Evolutionary conservation across 306 rosid genomes (phyloP).

Genomic region (Vicia villosa): DNA sequence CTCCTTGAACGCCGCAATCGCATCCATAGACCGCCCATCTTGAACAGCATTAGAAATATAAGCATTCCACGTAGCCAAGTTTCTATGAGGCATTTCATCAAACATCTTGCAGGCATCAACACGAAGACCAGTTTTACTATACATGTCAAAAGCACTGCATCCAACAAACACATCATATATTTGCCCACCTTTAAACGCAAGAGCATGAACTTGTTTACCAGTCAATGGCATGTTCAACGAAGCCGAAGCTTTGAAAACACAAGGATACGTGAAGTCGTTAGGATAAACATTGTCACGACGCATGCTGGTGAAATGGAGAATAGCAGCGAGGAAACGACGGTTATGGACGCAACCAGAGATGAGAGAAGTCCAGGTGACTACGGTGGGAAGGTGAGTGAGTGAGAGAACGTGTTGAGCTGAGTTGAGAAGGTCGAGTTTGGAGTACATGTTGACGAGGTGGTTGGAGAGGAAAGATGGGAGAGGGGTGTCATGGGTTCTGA

Average conservation of each 20-base stretch:
- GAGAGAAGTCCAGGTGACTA: constrained; percentile 85
- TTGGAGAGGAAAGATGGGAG: constrained; percentile 71
- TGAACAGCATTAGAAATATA: constrained; percentile 62
- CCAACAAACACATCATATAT: constrained; percentile 78
- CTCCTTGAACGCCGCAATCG: constrained; percentile 53
- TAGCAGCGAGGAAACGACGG: constrained; percentile 52
- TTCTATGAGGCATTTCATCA: too few species aligned
- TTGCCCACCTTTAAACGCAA: constrained; percentile 67
- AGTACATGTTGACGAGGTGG: constrained; percentile 84
- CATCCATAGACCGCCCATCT: constrained; percentile 48
- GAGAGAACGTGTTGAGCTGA: constrained; percentile 69
- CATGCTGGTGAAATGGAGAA: constrained; percentile 65
- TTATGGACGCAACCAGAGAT: constrained; percentile 81
- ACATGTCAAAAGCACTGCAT: constrained; percentile 85
- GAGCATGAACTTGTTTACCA: constrained; percentile 71
- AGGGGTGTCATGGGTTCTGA: constrained; percentile 53
- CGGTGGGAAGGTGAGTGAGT: constrained; percentile 59
- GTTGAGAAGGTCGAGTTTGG: constrained; percentile 71
- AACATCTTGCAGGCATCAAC: constrained; percentile 49
- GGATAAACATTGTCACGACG: constrained; percentile 58
- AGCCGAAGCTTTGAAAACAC: constrained; percentile 70
- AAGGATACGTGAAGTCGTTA: constrained; percentile 88
- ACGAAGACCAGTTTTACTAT: constrained; percentile 56
- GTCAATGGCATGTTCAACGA: constrained; percentile 49
- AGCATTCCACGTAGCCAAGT: too few species aligned